Base-by-base conservation (phyloP, 331 rosid genomes). In the Pyracantha coccinea region DNA sequence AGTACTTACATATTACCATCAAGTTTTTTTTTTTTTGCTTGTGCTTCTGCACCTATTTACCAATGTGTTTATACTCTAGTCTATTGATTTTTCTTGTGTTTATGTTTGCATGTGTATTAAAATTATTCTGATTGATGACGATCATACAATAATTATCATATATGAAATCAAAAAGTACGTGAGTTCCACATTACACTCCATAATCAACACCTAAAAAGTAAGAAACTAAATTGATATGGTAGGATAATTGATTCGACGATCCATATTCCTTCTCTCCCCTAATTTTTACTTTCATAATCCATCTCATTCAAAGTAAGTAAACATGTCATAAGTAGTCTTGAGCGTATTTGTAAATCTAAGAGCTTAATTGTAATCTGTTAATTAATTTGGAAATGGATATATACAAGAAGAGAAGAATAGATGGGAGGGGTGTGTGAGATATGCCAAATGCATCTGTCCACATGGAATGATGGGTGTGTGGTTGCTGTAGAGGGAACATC, bases 401-500 rank as follows among this genome's bases (percentile, higher is more conserved):
- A 47, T 47, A 47, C 17, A 1, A 12, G 54, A 12, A 47, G 54
- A 47, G 54, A 47, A 12, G 6, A 47, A 47, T 47, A 47, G 19
- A 3, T 4, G 41, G 7, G 41, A 33, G 7, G 7, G 7, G 41
- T 33, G 41, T 33, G 41, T 3, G 27, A 8, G 20, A 38, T 33
- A 6, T n/a, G 29, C 29, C 54, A 24, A 38, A 38, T 59, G 54
- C 21, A 52, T 55, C 55, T 73, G 58, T 47, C 60, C 47, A 12
- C 20, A 27, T 45, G 72, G 54, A 38, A 2, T 72, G 75, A 73
- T 67, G 58, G 53, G 66, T 29, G 73, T 45, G 52, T 29, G 77
- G 86, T 75, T 83, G 55, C 58, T 67, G 47, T 68, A 66, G 76
- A 75, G 78, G 78, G 78, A 79, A 75, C 78, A 83, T 79, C 68